phyloP scores from a whole-genome alignment of 208 protist species.

The Trypanosomatidae sp. region DNA sequence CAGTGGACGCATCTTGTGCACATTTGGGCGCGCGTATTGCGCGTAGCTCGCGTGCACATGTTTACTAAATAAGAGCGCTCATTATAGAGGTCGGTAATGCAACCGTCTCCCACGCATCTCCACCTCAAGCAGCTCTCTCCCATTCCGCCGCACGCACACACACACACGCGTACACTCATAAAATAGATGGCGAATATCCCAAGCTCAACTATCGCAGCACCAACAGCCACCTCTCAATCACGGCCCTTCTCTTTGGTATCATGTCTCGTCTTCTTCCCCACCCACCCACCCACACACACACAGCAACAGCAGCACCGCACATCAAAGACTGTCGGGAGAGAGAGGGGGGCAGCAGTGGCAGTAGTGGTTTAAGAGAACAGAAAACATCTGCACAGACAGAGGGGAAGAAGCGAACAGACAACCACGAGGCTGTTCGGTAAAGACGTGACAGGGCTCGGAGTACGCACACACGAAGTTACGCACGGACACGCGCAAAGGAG shows the following conservation, averaged over 20 bases:
- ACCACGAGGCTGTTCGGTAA: not conserved
- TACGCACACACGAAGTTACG: not conserved
- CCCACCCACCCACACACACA: slow-evolving; percentile 4
- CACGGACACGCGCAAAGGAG: not conserved
- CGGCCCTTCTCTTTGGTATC: not conserved
- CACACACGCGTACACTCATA: not conserved
- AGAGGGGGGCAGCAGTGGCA: not conserved
- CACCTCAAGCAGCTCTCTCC: slow-evolving; percentile 3
- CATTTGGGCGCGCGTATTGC: not conserved
- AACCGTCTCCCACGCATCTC: not conserved
- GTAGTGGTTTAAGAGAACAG: not conserved
- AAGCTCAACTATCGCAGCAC: not conserved
- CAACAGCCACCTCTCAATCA: not conserved
- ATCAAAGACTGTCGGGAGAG: not conserved
- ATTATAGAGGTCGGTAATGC: not conserved
- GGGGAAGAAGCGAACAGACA: not conserved
- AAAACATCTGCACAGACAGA: slow-evolving; percentile 1
- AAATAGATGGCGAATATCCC: not conserved
- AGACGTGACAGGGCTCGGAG: not conserved
- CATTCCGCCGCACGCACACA: not conserved
- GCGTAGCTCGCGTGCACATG: not conserved
- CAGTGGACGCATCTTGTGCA: not conserved
- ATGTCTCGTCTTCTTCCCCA: not conserved
- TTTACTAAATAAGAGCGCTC: not conserved
- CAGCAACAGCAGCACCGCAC: not conserved